Base-by-base conservation (phyloP, 1,139 yeast genomes). In the Saccharomyces hybrid region DNA sequence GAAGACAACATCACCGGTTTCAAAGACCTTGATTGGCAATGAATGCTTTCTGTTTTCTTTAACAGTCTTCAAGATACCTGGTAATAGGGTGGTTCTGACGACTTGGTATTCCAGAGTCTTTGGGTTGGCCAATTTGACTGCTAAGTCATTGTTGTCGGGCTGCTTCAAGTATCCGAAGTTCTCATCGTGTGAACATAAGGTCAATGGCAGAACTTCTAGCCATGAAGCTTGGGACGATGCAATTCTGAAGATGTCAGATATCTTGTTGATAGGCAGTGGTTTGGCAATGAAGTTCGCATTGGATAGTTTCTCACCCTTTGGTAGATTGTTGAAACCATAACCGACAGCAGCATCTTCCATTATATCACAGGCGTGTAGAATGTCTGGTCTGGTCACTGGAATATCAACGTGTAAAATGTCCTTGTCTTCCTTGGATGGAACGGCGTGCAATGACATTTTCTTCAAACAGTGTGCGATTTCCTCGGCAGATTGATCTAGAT, bases 301-400 rank as follows among this genome's bases (percentile, higher is more conserved):
- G 56, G 91, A 79, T 62, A 83, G 77, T 58, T 96, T 95, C 70
- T 86, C 86, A 55, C 96, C 84, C 73, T 85, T 88, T 60, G 79
- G 79, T 68, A 95, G 79, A 71, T 88, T 89, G 74, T 91, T 88
- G 78, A 86, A 95, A 57, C 99, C 99, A 70, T 90, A 95, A 38
- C 90, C 96, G 69, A 95, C 86, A 53, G 97, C 99, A 50, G 91
- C 96, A 72, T 95, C 99, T 74, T 95, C 99, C 96, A 95, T 88
- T 63, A 95, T 86, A 73, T 95, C 99, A 78, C 99, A 93, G 72
- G 90, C 96, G 73, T 95, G 99, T 67, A 95, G 80, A 60, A 95
- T 82, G 73, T 95, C 99, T 8, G 98, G 84, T 76, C 99, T 85
- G 49, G 99, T 93, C 64, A 89, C 84, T 62, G 99, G 99, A 58